Percentiles rank a stretch among this genome's conserved stretches.
phyloP scores from a whole-genome alignment of 345 rosid genomes.

The Lepidium aucheri region DNA sequence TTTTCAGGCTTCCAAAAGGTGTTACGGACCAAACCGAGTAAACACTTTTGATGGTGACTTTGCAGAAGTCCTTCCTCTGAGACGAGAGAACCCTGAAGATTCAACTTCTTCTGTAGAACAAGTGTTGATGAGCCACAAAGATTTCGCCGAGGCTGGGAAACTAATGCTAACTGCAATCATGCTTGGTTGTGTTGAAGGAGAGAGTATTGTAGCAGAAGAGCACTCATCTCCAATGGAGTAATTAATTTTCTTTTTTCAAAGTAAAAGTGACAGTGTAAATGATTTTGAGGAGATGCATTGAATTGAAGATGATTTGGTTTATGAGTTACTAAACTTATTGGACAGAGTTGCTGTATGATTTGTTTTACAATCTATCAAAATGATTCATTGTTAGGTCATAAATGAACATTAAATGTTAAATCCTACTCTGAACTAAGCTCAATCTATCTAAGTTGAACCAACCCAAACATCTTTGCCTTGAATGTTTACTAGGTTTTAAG shows the following conservation, averaged over 20 bases:
- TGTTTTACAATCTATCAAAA: neutral
- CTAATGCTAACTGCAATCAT: conserved; percentile 72
- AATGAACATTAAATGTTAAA: neutral
- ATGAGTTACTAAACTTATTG: conserved; percentile 1
- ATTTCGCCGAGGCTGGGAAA: conserved; percentile 80
- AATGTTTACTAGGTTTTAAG: no score
- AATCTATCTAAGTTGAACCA: neutral
- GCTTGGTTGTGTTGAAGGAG: conserved; percentile 49
- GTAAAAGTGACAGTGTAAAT: neutral
- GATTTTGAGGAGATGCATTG: conserved; percentile 1
- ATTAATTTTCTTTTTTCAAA: neutral
- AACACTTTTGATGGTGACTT: conserved; percentile 62
- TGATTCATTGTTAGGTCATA: neutral
- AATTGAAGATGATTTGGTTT: neutral
- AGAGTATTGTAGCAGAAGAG: conserved; percentile 11
- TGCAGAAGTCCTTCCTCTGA: conserved; percentile 54
- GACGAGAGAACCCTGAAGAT: conserved; percentile 43
- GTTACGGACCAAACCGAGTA: conserved; percentile 55
- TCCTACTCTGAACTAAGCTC: no score
- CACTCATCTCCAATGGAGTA: conserved; percentile 29
- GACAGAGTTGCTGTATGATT: neutral
- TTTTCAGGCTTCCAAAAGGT: conserved; percentile 65
- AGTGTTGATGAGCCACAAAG: conserved; percentile 75
- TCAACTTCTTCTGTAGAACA: conserved; percentile 50
- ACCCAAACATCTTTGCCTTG: neutral